Evolutionary conservation across 208 protist genomes (phyloP), one percentile per base, ranked within the genome.

Genomic region (Trypanosoma scelopori): DNA sequence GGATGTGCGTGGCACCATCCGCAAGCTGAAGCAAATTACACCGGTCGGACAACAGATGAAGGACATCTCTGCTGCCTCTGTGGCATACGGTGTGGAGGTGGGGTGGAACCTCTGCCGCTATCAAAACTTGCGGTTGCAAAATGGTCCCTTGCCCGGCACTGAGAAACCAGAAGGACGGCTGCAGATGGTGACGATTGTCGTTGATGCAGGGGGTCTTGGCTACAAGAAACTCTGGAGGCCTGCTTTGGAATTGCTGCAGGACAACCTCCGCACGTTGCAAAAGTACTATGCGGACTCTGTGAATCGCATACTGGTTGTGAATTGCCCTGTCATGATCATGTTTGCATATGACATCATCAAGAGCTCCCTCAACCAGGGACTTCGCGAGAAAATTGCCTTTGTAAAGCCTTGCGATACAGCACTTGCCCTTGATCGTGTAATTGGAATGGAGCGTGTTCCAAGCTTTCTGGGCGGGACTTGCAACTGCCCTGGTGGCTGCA

Each of bases 271-370:
- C 28, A 70, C 61, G 41, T 76, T 87, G 43, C 78, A 76, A 67
- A 22, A 23, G 30, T 67, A 81, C 66, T 82, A 81, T 46, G 73
- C 79, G 22, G 82, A 91, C 63, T 81, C 68, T 23, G 60, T 91
- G 9, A 66, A 86, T 64, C 81, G 81, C 61, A 60, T 91, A 49
- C 53, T 85, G 43, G 76, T 81, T 27, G 74, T 87, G 13, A 91
- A 91, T 69, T 84, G 74, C 68, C 81, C 85, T 20, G 61, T 57
- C 6, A 85, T 91, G 79, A 71, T 91, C 18, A 69, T 71, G 51
- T 82, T 91, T 45, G 85, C 76, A 25, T 91, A 80, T 62, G 59
- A 65, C 16, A 76, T 91, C 23, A 55, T 91, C 45, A 88, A 91
- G 60, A 60, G 69, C 16, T 65, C 74, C 23, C 47, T 91, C 16